Evolutionary conservation across 495 filamentous ascomycete species (phyloP).

Genomic region (Hyaloscypha finlandica): DNA sequence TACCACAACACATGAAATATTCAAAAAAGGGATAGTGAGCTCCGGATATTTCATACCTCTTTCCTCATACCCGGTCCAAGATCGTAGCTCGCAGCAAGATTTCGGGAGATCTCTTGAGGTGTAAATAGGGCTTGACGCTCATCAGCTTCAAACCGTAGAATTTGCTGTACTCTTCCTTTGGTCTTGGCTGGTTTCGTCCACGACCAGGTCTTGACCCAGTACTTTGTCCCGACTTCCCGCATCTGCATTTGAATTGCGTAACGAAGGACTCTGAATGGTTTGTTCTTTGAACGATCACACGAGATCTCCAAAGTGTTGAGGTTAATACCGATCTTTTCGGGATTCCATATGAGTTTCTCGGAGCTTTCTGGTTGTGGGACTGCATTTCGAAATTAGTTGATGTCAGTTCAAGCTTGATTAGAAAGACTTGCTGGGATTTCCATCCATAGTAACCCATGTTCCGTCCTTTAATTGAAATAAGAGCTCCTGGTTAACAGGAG

Average conservation of each 20-base stretch:
- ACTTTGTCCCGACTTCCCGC: slow-evolving; percentile 9
- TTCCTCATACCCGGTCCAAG: slow-evolving; percentile 2
- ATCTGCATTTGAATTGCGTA: slow-evolving; percentile 9
- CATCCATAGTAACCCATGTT: not conserved
- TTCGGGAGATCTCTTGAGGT: not conserved
- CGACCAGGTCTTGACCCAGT: slow-evolving; percentile 11
- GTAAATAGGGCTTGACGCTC: not conserved
- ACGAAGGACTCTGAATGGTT: slow-evolving; percentile 3
- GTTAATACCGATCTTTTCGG: not conserved
- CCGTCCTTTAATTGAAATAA: not conserved
- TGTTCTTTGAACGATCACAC: not conserved
- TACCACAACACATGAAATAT: too few relatives aligned
- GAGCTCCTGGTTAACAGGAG: not conserved
- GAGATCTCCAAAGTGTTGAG: not conserved
- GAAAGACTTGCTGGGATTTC: not conserved
- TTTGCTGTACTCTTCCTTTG: not conserved
- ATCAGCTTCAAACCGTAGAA: not conserved
- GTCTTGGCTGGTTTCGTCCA: slow-evolving; percentile 1
- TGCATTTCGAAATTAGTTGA: not conserved
- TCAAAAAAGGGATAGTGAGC: too few relatives aligned
- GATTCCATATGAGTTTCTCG: not conserved
- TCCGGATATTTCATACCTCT: not conserved
- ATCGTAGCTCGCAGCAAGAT: slow-evolving; percentile 6
- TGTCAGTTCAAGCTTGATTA: not conserved
- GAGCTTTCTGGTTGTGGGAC: slow-evolving; percentile 4